Evolutionary conservation across 2,329 filamentous ascomycete species (phyloP).

Genomic region (Colletotrichum coccodes): DNA sequence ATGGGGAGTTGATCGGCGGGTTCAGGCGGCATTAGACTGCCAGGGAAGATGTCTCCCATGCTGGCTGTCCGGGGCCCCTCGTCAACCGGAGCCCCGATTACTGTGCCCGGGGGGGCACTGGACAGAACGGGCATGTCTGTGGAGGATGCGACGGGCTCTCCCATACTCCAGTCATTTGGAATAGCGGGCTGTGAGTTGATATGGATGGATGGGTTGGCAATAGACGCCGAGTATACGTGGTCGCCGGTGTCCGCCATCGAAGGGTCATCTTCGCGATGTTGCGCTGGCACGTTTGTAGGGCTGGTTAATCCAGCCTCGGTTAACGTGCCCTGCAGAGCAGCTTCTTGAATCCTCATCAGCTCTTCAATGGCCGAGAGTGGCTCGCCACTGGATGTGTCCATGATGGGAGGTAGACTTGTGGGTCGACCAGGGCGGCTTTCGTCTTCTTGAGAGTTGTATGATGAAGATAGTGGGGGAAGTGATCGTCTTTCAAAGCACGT

Average conservation of each 20-base stretch:
- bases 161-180: slow-evolving; percentile 6
- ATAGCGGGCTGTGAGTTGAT: slow-evolving; percentile 27
- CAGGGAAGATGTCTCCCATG: slow-evolving; percentile 31
- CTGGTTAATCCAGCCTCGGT: neutral
- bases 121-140: slow-evolving; percentile 19
- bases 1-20: slow-evolving; percentile 37
- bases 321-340: slow-evolving; percentile 8
- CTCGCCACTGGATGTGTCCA: slow-evolving; percentile 14
- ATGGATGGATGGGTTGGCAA: slow-evolving; percentile 13
- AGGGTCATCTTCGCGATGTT: neutral
- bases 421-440: neutral
- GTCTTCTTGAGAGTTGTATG: neutral
- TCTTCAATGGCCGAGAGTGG: slow-evolving; percentile 30
- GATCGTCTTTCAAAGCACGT: slow-evolving; percentile 15
- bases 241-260: neutral
- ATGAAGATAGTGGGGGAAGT: neutral
- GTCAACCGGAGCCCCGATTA: neutral
- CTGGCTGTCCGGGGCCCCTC: slow-evolving; percentile 21
- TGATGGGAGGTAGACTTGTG: neutral
- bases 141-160: slow-evolving; percentile 10
- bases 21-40: slow-evolving; percentile 35
- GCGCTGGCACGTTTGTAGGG: neutral
- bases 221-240: slow-evolving; percentile 4
- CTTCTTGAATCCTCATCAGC: slow-evolving; percentile 23
- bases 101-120: slow-evolving; percentile 1